Evolutionary conservation across 176 grass and related monocot genomes (phyloP).

Genomic region (Saccharum officinarum): DNA sequence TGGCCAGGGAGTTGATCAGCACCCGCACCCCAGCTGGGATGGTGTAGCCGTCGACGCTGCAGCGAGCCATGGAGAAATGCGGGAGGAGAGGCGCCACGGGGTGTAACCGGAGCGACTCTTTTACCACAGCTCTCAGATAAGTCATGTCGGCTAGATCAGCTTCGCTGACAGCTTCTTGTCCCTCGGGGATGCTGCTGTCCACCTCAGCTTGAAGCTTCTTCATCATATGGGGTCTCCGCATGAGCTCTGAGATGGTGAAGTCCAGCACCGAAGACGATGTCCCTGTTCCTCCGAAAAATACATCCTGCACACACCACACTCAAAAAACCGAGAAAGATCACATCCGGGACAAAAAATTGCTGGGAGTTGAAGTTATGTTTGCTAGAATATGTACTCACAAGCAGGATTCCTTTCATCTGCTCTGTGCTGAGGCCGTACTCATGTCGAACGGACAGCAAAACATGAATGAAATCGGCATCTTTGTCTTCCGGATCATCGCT

Average conservation of each 20-base stretch:
- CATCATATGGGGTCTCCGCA: slow-evolving; percentile 26
- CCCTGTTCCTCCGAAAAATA: slow-evolving; percentile 44
- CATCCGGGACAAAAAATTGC: too few species aligned
- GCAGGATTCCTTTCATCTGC: slow-evolving; percentile 30
- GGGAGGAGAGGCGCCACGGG: slow-evolving; percentile 37
- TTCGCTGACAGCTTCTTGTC: slow-evolving; percentile 15
- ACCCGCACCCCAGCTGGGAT: slow-evolving; percentile 18
- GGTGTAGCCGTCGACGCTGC: slow-evolving; percentile 33
- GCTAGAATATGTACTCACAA: background rate
- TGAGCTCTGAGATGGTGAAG: slow-evolving; percentile 40
- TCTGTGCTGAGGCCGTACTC: slow-evolving; percentile 18
- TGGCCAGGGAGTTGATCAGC: background rate
- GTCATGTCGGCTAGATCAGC: background rate
- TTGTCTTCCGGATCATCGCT: background rate
- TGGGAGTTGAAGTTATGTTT: too few species aligned
- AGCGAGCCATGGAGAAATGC: slow-evolving; percentile 24
- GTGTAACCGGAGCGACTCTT: slow-evolving; percentile 43
- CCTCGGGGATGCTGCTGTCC: background rate
- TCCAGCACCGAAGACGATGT: slow-evolving; percentile 40
- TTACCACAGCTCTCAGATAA: slow-evolving; percentile 7
- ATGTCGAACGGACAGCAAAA: slow-evolving; percentile 26
- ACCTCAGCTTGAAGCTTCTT: slow-evolving; percentile 45
- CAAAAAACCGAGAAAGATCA: background rate
- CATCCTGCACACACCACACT: slow-evolving; percentile 26
- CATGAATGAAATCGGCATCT: slow-evolving; percentile 20